Percentiles rank a stretch among this genome's conserved stretches.
phyloP scores from a whole-genome alignment of 2,329 filamentous ascomycete genomes.

The Bertia moriformis region DNA sequence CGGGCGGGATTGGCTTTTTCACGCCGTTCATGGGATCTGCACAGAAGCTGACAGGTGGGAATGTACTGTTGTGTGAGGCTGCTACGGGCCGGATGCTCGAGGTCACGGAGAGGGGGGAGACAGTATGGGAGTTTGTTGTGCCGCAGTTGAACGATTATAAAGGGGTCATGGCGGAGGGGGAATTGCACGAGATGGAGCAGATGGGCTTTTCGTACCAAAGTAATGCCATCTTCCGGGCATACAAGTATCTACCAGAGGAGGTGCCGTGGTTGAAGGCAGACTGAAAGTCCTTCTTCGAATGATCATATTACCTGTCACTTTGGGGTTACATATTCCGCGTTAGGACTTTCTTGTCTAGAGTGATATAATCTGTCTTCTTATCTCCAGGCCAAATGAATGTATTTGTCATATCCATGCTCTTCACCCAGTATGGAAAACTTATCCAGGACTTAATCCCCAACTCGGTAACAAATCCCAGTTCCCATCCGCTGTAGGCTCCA shows the following conservation, averaged over 20 bases:
- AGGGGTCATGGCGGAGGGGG: neutral
- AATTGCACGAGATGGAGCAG: neutral
- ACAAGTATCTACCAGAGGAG: neutral
- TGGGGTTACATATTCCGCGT: no score
- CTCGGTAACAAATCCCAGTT: conserved; percentile 14
- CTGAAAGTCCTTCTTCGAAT: no score
- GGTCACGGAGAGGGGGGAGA: neutral
- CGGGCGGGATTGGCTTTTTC: neutral
- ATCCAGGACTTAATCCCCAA: no score
- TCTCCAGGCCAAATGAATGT: no score
- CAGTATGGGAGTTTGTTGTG: neutral
- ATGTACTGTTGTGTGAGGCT: neutral
- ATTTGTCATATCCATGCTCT: no score
- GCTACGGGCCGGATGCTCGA: neutral
- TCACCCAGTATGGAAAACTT: no score
- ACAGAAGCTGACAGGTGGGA: neutral
- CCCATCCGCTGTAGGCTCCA: conserved; percentile 11
- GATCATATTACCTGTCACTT: no score
- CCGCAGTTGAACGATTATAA: neutral
- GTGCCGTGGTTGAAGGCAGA: neutral
- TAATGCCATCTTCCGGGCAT: neutral
- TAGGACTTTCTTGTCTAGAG: no score
- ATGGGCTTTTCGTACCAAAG: neutral
- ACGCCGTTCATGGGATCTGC: neutral
- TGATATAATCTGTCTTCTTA: no score